phyloP scores from a whole-genome alignment of 129 eudicot species.

The Arctium lappa region DNA sequence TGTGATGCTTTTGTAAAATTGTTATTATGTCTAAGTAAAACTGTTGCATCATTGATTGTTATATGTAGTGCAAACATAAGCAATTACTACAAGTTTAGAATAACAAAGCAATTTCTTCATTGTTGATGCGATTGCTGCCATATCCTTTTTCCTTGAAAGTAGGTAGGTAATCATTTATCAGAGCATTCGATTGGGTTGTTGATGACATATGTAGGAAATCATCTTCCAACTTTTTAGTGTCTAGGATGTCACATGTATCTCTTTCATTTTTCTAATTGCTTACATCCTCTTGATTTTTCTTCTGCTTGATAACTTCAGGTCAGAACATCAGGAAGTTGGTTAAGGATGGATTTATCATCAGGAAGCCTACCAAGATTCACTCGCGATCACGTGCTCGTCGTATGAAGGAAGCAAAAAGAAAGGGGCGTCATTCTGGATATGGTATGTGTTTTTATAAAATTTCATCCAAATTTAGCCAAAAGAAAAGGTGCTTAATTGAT shows the following conservation, averaged over 20 bases:
- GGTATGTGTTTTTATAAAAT: slow-evolving; percentile 32
- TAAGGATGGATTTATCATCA: slow-evolving; percentile 84
- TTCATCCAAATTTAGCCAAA: neutral
- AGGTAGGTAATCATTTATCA: neutral
- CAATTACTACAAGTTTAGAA: neutral
- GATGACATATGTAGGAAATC: neutral
- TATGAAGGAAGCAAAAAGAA: slow-evolving; percentile 86
- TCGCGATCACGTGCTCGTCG: slow-evolving; percentile 91
- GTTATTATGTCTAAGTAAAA: neutral
- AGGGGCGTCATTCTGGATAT: slow-evolving; percentile 97
- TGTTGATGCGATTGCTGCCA: neutral
- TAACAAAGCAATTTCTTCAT: neutral
- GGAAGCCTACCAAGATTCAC: slow-evolving; percentile 90
- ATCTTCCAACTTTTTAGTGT: neutral
- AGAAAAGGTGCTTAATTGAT: neutral
- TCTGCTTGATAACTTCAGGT: slow-evolving; percentile 33
- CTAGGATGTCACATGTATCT: neutral
- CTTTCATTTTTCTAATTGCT: neutral
- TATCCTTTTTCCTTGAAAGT: neutral
- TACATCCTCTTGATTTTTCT: neutral
- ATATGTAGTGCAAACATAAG: neutral
- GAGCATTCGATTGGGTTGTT: neutral
- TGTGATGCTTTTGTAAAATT: neutral
- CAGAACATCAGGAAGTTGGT: slow-evolving; percentile 85
- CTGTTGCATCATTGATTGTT: neutral